Percentiles rank a stretch among this genome's conserved stretches.
These are phyloP conservation scores for Salix koriyanagi DNA, from an alignment of 345 rosid species.

Conservation along the genomic window DNA sequence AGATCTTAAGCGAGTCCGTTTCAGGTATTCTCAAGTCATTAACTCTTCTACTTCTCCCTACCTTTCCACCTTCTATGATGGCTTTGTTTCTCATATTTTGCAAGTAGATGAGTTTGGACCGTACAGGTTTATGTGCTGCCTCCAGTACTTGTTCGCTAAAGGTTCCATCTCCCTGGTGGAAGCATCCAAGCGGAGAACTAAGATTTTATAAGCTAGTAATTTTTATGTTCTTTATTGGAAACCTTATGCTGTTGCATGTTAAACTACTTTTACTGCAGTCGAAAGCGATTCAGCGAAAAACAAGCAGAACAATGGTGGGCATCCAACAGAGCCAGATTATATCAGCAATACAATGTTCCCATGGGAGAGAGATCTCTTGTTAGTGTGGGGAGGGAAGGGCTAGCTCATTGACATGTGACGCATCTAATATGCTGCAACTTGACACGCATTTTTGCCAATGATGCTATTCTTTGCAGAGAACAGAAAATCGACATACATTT, in stretches of 20 bases:
- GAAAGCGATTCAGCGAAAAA: constrained; percentile 24
- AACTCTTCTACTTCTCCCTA: not conserved
- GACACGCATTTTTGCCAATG: not conserved
- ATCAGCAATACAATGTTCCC: constrained; percentile 23
- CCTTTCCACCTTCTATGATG: not conserved
- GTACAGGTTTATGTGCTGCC: not conserved
- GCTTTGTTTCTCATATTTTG: not conserved
- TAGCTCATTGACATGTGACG: constrained; percentile 28
- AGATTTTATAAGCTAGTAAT: not conserved
- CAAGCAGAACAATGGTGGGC: constrained; percentile 36
- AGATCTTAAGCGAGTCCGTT: constrained; percentile 26
- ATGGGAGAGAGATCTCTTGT: constrained; percentile 12
- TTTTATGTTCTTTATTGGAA: not conserved
- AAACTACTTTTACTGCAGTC: constrained; percentile 10
- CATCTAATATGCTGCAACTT: constrained; percentile 3
- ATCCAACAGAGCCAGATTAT: constrained; percentile 19
- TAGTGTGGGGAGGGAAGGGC: constrained; percentile 24
- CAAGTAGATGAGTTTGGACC: not conserved
- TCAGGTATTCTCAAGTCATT: constrained; percentile 18
- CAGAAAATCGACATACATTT: constrained; percentile 5
- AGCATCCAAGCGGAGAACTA: not conserved
- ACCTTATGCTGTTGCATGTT: not conserved
- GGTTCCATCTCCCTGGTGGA: not conserved
- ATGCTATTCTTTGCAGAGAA: not conserved
- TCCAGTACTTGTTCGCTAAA: no score